Evolutionary conservation across 306 rosid genomes (phyloP).

Genomic region (Psophocarpus tetragonolobus): DNA sequence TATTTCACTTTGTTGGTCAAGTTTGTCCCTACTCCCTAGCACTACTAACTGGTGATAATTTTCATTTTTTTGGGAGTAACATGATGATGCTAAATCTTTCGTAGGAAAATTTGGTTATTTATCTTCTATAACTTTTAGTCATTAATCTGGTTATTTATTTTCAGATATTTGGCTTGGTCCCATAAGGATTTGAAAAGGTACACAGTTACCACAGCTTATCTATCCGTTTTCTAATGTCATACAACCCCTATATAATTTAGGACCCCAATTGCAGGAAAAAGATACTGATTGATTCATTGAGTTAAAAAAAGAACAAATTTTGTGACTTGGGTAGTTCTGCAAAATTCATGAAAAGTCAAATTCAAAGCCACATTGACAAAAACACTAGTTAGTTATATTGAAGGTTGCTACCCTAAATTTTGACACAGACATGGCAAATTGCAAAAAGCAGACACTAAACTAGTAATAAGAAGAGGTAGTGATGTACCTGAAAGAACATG

Average conservation of each 20-base stretch:
- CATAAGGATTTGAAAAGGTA: background rate
- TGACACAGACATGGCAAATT: background rate
- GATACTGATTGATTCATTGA: background rate
- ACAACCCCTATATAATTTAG: background rate
- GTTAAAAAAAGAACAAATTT: conserved; percentile 11
- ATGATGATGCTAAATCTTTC: background rate
- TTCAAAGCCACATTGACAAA: background rate
- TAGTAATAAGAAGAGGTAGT: background rate
- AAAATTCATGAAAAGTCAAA: background rate
- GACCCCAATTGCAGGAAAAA: conserved; percentile 6
- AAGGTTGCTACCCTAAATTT: background rate
- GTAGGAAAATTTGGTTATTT: background rate
- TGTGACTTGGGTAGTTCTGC: background rate
- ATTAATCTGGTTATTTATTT: background rate
- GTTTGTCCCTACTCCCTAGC: background rate
- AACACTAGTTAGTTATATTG: background rate
- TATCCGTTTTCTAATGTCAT: background rate
- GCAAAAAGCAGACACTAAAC: background rate
- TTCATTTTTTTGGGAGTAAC: background rate
- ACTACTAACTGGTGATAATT: background rate
- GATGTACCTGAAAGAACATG: conserved; percentile 79
- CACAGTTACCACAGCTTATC: background rate
- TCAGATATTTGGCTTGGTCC: background rate
- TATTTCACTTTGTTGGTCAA: background rate
- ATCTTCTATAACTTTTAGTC: background rate